A percentile compares a stretch with the other conserved stretches of the same genome.
phyloP scores from a whole-genome alignment of 345 rosid genomes.

The Fremontodendron californicum region DNA sequence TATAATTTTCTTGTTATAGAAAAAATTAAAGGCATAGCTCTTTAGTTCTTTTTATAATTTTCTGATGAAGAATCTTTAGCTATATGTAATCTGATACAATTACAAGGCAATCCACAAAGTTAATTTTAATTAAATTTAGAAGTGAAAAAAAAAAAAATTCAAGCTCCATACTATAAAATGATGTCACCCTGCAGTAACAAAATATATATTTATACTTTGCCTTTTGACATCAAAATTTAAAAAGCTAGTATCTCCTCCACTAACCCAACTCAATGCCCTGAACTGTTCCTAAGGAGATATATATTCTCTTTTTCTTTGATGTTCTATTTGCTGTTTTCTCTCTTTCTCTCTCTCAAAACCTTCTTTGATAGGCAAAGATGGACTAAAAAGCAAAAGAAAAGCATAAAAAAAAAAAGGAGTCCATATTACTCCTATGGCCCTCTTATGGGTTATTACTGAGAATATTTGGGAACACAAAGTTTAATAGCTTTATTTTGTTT shows the following conservation, averaged over 20 bases:
- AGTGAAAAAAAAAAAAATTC: neutral
- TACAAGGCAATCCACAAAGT: neutral
- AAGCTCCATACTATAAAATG: neutral
- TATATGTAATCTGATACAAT: neutral
- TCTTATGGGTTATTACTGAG: neutral
- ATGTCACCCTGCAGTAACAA: neutral
- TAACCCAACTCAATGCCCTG: neutral
- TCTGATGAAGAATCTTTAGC: neutral
- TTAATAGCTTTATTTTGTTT: neutral
- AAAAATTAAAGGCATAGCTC: neutral
- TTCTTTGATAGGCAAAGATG: neutral
- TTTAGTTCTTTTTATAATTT: neutral
- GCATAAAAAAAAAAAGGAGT: neutral
- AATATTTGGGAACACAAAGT: constrained; percentile 8
- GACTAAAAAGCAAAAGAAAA: neutral
- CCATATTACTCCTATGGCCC: neutral
- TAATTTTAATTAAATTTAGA: neutral
- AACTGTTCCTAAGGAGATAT: neutral
- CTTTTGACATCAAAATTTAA: neutral
- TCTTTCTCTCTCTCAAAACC: neutral
- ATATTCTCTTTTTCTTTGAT: neutral
- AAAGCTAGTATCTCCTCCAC: neutral
- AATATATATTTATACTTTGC: neutral
- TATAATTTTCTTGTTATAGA: neutral
- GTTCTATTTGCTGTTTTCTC: neutral